Conservation (phyloP, 192 early-diverging fungal species). For the Mortierella claussenii region DNA sequence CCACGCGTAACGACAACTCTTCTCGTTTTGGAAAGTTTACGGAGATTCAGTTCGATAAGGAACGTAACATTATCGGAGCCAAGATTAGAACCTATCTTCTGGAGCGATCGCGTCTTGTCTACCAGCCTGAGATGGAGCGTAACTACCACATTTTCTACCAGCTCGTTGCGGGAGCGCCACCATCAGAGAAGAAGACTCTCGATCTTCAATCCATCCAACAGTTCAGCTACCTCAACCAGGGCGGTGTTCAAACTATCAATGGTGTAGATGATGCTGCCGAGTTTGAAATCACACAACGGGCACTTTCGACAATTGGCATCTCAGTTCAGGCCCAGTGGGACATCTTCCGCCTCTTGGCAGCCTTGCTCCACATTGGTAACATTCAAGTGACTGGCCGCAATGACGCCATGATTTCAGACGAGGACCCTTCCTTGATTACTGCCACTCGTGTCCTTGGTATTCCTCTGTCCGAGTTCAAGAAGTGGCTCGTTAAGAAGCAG, state of each 20-base stretch:
- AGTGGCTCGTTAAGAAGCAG: conserved; percentile 96
- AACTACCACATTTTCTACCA: conserved; percentile 99
- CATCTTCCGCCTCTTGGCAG: conserved; percentile 92
- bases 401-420: conserved; percentile 81
- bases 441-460: conserved; percentile 83
- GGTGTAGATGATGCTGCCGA: conserved; percentile 94
- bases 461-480: conserved; percentile 82
- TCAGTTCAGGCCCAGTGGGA: conserved; percentile 84
- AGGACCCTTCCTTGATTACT: conserved; percentile 76
- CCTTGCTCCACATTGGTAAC: conserved; percentile 95
- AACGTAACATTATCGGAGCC: conserved; percentile 89
- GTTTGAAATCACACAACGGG: conserved; percentile 89
- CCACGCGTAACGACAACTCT: conserved; percentile 98
- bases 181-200: conserved; percentile 82
- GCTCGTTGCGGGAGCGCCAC: conserved; percentile 90
- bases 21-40: conserved; percentile 99
- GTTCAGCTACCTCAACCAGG: conserved; percentile 93
- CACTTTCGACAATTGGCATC: conserved; percentile 89
- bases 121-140: conserved; percentile 92
- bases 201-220: conserved; percentile 77
- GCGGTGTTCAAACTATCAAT: conserved; percentile 79
- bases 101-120: conserved; percentile 94
- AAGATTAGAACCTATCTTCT: conserved; percentile 96
- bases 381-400: conserved; percentile 82
- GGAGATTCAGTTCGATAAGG: conserved; percentile 88